Conservation (phyloP, 2,329 filamentous ascomycete genomes). For the Plenodomus lindquistii region DNA sequence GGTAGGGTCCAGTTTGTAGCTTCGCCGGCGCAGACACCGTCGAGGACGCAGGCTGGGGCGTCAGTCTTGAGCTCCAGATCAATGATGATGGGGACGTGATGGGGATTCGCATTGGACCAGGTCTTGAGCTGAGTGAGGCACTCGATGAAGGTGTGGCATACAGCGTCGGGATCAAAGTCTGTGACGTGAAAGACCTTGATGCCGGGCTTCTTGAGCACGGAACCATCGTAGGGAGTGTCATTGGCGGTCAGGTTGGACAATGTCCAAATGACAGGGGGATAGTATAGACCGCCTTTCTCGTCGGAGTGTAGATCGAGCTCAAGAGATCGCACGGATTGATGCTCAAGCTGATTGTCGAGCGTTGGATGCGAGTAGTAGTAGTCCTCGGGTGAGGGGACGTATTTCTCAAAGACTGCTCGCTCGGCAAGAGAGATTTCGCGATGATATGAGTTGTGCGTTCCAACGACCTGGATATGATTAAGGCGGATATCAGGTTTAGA, state of each 20-base stretch:
- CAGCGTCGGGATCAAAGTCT: slow-evolving; percentile 52
- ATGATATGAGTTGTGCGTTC: slow-evolving; percentile 59
- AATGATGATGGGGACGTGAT: slow-evolving; percentile 54
- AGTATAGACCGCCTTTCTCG: slow-evolving; percentile 54
- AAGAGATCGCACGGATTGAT: slow-evolving; percentile 53
- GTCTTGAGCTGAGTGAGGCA: slow-evolving; percentile 50
- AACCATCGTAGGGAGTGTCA: slow-evolving; percentile 45
- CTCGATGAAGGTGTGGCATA: slow-evolving; percentile 52
- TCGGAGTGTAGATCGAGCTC: slow-evolving; percentile 57
- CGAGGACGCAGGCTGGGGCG: slow-evolving; percentile 36
- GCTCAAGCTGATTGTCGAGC: slow-evolving; percentile 50
- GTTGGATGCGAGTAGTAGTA: slow-evolving; percentile 55
- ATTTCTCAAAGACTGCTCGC: slow-evolving; percentile 46
- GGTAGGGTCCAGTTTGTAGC: slow-evolving; percentile 51
- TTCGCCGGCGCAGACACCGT: slow-evolving; percentile 46
- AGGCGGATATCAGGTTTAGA: slow-evolving; percentile 46
- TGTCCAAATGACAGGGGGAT: slow-evolving; percentile 50
- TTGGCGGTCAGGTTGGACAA: slow-evolving; percentile 47
- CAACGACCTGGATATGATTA: slow-evolving; percentile 58
- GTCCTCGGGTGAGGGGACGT: slow-evolving; percentile 45
- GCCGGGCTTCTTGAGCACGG: slow-evolving; percentile 48
- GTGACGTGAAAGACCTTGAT: slow-evolving; percentile 58
- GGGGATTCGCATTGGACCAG: slow-evolving; percentile 51
- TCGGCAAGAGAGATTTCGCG: slow-evolving; percentile 51
- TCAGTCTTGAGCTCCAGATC: slow-evolving; percentile 57